Base-by-base conservation (phyloP, 1,284 basidiomycete species). In the Psilocybe mexicana region DNA sequence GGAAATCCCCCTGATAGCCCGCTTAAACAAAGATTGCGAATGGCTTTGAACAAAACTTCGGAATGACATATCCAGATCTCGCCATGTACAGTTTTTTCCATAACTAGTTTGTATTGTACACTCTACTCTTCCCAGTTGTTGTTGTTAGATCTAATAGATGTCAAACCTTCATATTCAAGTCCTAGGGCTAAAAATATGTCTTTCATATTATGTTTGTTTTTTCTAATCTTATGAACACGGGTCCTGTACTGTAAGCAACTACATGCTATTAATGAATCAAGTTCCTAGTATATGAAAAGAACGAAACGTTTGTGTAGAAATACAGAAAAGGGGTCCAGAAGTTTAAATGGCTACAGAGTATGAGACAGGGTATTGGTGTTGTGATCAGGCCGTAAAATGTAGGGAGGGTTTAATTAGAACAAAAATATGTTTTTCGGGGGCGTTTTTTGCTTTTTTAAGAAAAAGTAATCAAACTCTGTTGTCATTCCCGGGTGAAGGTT, bases 1-100 rank as follows among this genome's bases (percentile, higher is more conserved):
- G 60, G 60, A 43, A 64, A 60, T 53, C 63, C 55, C 6, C 59
- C 68, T 11, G 69, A 67, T 11, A 69, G 63, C 44, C 64, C 66
- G 4, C 58, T 71, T n/a, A 61, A 63, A 40, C 68, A 70, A 51
- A 60, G 69, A 28, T 51, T 70, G 36, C 60, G 63, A 52, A 65
- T 63, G 47, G 65, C 67, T 10, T 56, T 70, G 38, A 65, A 66
- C 50, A 66, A 67, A 52, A 18, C 47, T 33, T n/a, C 52, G 48
- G 47, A 43, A 11, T 36, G 33, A 36, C 23, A 25, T 18, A 18
- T 25, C 35, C 38, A 36, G 26, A 24, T 23, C 12, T 5, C 10
- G 12, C 30, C 30, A 12, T 33, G 30, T 49, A 11, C 35, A 18
- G 6, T 26, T n/a, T 10, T 11, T 51, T 14, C 28, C 14, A 24